phyloP scores from a whole-genome alignment of 2,329 filamentous ascomycete genomes.

The Diaporthe sp. region DNA sequence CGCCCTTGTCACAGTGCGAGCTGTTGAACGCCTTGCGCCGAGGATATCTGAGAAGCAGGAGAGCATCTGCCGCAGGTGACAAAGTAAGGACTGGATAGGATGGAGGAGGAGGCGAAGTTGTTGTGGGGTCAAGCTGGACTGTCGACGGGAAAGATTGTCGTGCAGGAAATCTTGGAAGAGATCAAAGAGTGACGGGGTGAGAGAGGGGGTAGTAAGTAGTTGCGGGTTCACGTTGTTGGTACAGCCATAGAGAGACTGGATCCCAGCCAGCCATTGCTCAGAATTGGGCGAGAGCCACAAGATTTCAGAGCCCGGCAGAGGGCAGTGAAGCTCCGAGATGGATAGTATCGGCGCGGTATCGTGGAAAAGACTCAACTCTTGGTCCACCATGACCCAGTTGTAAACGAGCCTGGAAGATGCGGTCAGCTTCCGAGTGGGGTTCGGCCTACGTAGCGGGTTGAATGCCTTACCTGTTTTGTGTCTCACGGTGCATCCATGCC shows the following conservation, averaged over 20 bases:
- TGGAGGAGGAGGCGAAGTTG: conserved; percentile 76
- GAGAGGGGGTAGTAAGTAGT: conserved; percentile 58
- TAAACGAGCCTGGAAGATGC: conserved; percentile 68
- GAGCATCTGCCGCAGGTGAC: conserved; percentile 72
- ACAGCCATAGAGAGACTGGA: conserved; percentile 69
- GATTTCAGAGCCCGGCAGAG: conserved; percentile 69
- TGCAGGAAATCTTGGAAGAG: conserved; percentile 76
- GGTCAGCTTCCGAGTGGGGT: neutral
- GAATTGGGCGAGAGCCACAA: conserved; percentile 72
- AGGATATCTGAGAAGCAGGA: conserved; percentile 71
- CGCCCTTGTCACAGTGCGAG: conserved; percentile 64
- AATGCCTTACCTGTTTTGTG: conserved; percentile 67
- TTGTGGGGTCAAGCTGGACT: conserved; percentile 56
- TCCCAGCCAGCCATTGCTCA: conserved; percentile 67
- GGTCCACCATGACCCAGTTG: conserved; percentile 80
- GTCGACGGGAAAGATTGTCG: conserved; percentile 66
- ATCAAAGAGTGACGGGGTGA: conserved; percentile 69
- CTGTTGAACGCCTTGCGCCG: conserved; percentile 51
- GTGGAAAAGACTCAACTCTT: conserved; percentile 75
- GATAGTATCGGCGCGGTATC: conserved; percentile 72
- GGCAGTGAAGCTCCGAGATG: conserved; percentile 72
- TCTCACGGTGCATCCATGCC: conserved; percentile 73
- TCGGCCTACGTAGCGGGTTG: neutral
- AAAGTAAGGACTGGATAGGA: conserved; percentile 73
- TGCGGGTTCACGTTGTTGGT: conserved; percentile 60